Evolutionary conservation across 768 basidiomycete genomes (phyloP).

Genomic region (Boletus patriciae): DNA sequence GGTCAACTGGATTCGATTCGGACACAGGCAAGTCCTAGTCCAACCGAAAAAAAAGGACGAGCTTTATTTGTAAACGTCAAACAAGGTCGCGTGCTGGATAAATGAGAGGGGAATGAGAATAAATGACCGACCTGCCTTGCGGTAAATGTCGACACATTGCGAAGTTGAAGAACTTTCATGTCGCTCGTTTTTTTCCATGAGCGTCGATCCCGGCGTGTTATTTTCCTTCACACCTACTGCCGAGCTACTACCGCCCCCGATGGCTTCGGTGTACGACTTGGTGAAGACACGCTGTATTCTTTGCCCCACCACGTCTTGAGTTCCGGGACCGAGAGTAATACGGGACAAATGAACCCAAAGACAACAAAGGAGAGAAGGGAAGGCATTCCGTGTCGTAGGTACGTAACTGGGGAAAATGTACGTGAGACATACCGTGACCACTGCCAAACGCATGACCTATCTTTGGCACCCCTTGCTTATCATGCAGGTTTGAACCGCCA

Average conservation of each 20-base stretch:
- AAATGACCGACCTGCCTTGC: not conserved
- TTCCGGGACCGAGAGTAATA: not conserved
- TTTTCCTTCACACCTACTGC: not conserved
- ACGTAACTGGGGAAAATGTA: slow-evolving; percentile 19
- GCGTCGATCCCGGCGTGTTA: slow-evolving; percentile 15
- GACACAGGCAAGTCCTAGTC: not conserved
- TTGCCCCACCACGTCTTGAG: not conserved
- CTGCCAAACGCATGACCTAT: not conserved
- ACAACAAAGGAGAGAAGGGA: slow-evolving; percentile 4
- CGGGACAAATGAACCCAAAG: not conserved
- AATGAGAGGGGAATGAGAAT: slow-evolving; percentile 1
- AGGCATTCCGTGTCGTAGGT: slow-evolving; percentile 7
- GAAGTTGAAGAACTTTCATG: slow-evolving; percentile 16
- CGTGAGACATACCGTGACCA: slow-evolving; percentile 5
- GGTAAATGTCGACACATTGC: not conserved
- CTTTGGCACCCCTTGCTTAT: not conserved
- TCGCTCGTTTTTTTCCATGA: not conserved
- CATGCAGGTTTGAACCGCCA: not conserved
- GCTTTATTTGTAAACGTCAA: slow-evolving; percentile 20
- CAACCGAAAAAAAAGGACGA: not conserved
- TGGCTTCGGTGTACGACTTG: not conserved
- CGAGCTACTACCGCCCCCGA: not conserved
- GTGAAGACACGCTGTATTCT: not conserved
- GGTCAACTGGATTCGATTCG: not conserved
- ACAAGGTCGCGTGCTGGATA: slow-evolving; percentile 16